These are phyloP conservation scores for Prunus persica DNA, from an alignment of 306 rosid species.

Conservation along the genomic window Prunus_persica_NCBIv2 NC_034009.1:36160001-36160500, in stretches of 20 bases:
- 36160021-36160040: background rate
- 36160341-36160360: too few relatives aligned
- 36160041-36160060: background rate
- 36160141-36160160: background rate
- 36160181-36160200: background rate
- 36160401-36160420: too few relatives aligned
- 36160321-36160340: too few relatives aligned
- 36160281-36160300: too few relatives aligned
- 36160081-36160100: background rate
- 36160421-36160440: too few relatives aligned
- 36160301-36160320: too few relatives aligned
- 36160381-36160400: background rate
- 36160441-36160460: conserved; percentile 60
- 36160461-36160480: conserved; percentile 59
- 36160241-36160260: too few relatives aligned
- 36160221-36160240: background rate
- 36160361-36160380: too few relatives aligned
- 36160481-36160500: conserved; percentile 69
- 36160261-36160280: conserved; percentile 11
- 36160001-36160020: conserved; percentile 19
- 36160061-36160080: background rate
- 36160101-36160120: background rate
- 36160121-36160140: background rate
- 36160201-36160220: too few relatives aligned
- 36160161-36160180: background rate